phyloP scores from a whole-genome alignment of 2,329 filamentous ascomycete species.

The Colletotrichum tropicicola region DNA sequence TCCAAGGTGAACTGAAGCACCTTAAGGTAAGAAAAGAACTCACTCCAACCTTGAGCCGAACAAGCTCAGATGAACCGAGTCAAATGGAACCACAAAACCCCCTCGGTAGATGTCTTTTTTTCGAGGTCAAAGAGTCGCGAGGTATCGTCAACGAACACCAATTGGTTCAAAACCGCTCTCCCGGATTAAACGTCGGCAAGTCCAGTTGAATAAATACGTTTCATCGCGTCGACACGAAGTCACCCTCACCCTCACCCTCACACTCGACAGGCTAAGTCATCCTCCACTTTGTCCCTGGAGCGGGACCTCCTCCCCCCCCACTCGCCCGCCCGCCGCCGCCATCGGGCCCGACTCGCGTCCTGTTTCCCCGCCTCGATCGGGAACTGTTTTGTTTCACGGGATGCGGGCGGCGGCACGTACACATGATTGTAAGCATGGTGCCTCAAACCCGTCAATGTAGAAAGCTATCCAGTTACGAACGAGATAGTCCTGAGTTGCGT shows the following conservation, averaged over 20 bases:
- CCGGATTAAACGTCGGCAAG: not conserved
- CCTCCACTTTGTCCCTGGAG: not conserved
- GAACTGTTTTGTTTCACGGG: slow-evolving; percentile 20
- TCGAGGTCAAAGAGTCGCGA: not conserved
- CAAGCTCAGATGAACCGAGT: not conserved
- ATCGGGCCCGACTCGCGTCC: not conserved
- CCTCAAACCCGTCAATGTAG: no score
- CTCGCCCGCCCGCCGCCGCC: not conserved
- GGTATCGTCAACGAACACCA: no score
- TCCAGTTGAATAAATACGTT: not conserved
- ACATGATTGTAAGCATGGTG: no score
- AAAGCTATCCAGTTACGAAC: no score
- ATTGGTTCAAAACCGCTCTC: no score
- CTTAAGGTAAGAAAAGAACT: no score
- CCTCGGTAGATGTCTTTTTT: not conserved
- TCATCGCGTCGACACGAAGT: not conserved
- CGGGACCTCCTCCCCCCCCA: not conserved
- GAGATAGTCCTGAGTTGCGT: no score
- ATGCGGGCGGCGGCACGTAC: slow-evolving; percentile 15
- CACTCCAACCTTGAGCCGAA: not conserved
- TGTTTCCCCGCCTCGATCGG: no score
- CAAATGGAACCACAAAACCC: not conserved
- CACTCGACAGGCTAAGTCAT: no score
- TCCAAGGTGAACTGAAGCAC: no score
- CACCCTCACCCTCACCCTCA: not conserved